A percentile compares a stretch with the other conserved stretches of the same genome.
Evolutionary conservation across 108 stramenopile genomes (phyloP).

Genomic region (Fistulifera pelliculosa): DNA sequence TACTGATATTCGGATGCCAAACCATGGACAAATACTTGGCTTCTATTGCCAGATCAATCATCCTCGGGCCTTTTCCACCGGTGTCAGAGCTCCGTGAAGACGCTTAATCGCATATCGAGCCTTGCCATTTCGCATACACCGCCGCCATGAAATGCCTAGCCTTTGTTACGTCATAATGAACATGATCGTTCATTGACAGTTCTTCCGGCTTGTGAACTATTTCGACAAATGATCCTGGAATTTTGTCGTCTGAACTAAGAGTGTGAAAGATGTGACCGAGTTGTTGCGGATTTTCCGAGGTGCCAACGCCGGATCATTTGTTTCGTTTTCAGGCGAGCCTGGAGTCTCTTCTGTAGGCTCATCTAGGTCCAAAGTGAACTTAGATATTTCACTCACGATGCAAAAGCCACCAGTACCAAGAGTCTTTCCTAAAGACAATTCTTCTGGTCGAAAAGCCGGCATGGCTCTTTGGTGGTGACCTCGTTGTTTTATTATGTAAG

Average conservation of each 20-base stretch:
- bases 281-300: too few species aligned
- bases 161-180: conserved; percentile 33
- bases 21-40: conserved; percentile 46
- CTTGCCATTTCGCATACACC: conserved; percentile 41
- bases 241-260: too few species aligned
- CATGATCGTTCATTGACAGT: conserved; percentile 8
- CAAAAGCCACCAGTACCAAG: conserved; percentile 62
- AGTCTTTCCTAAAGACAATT: conserved; percentile 29
- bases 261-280: too few species aligned
- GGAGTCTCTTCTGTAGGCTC: not conserved
- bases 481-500: conserved; percentile 11
- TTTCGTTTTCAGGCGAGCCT: too few species aligned
- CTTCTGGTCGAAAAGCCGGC: conserved; percentile 19
- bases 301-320: too few species aligned
- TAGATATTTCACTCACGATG: conserved; percentile 38
- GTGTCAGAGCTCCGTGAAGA: conserved; percentile 34
- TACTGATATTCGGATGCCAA: conserved; percentile 47
- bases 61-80: conserved; percentile 41
- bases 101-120: conserved; percentile 70
- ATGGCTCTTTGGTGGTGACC: conserved; percentile 5
- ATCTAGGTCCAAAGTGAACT: conserved; percentile 11
- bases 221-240: not conserved
- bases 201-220: not conserved
- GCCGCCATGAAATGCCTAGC: conserved; percentile 26
- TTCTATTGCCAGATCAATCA: conserved; percentile 68